These are phyloP conservation scores for Huiozyma sinensis DNA, from an alignment of 805 yeast species.

Conservation along the genomic window DNA sequence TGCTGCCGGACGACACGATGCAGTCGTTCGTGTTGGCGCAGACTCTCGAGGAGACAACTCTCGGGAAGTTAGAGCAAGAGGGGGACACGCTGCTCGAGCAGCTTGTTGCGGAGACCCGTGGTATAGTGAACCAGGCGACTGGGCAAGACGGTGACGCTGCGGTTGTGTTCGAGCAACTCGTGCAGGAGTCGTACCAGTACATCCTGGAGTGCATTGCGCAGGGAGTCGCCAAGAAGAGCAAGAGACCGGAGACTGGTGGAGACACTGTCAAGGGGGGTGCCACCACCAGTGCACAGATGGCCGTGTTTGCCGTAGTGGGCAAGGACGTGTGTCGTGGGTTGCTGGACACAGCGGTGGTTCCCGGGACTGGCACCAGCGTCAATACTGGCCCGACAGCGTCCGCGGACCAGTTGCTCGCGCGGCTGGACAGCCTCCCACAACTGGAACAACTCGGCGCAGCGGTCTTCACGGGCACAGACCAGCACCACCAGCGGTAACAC, in stretches of 20 bases:
- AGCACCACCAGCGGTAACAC: too few species aligned
- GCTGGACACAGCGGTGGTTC: background rate
- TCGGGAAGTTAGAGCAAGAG: conserved; percentile 22
- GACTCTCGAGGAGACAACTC: conserved; percentile 35
- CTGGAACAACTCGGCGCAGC: too few species aligned
- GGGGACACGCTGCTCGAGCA: background rate
- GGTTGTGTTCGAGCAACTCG: background rate
- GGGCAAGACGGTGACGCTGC: background rate
- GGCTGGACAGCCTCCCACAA: background rate
- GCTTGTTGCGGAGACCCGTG: background rate
- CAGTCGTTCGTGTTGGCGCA: conserved; percentile 47
- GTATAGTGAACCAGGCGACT: background rate
- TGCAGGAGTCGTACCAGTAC: background rate
- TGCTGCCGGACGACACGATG: conserved; percentile 40
- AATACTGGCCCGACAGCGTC: too few species aligned
- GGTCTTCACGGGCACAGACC: too few species aligned
- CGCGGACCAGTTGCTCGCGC: background rate
- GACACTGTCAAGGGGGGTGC: background rate
- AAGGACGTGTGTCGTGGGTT: background rate
- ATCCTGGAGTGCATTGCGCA: background rate
- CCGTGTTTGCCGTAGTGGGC: background rate
- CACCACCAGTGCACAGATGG: background rate
- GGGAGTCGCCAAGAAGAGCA: background rate
- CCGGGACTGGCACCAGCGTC: too few species aligned
- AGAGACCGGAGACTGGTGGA: background rate